Conservation (phyloP, 805 yeast genomes). For the Teunomyces lycoperdinae region DNA sequence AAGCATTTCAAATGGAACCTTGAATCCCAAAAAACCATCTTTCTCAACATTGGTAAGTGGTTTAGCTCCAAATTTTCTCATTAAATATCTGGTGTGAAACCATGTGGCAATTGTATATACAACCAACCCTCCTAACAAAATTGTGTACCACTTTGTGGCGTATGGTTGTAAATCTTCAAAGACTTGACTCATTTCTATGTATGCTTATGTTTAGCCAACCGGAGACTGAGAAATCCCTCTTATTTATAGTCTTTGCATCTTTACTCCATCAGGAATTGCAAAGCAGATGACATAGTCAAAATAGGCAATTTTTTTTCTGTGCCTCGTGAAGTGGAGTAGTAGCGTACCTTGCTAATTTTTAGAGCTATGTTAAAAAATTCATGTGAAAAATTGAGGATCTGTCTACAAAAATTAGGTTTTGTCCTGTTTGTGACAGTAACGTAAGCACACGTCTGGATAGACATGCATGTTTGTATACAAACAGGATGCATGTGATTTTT, state of each 20-base stretch:
- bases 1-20: slow-evolving; percentile 10
- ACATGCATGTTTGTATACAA: neutral
- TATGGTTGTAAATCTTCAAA: neutral
- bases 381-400: neutral
- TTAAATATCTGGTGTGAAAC: neutral
- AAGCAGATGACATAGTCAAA: neutral
- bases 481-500: neutral
- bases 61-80: slow-evolving; percentile 10
- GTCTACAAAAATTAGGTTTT: neutral
- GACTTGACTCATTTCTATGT: neutral
- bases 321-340: neutral
- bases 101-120: neutral
- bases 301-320: neutral
- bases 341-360: neutral
- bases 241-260: neutral
- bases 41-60: slow-evolving; percentile 3
- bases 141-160: slow-evolving; percentile 5
- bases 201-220: neutral
- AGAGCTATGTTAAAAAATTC: neutral
- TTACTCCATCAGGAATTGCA: neutral
- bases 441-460: too few species aligned
- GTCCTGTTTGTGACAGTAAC: too few species aligned
- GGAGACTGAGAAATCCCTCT: neutral
- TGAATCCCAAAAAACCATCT: slow-evolving; percentile 18
- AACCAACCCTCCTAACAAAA: neutral